Evolutionary conservation across 1,284 basidiomycete genomes (phyloP).

Genomic region (Farysia itapuensis): DNA sequence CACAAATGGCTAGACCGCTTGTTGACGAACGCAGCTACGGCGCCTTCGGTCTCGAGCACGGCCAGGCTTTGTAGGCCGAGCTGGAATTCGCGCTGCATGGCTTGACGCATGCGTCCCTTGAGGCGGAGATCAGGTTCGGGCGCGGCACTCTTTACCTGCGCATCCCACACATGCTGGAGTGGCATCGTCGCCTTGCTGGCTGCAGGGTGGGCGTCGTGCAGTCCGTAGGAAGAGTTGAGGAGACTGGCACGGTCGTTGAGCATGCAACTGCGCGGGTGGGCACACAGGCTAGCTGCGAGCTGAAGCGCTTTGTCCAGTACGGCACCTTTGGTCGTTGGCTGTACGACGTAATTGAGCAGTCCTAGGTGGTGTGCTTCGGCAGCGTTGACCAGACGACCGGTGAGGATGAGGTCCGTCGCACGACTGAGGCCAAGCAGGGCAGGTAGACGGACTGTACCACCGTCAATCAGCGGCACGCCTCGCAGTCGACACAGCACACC

Average conservation of each 20-base stretch:
- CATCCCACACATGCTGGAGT: neutral
- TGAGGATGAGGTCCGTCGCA: conserved; percentile 19
- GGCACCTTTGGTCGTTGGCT: conserved; percentile 3
- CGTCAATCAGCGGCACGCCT: conserved; percentile 34
- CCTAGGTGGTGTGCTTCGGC: conserved; percentile 16
- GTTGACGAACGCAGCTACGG: conserved; percentile 25
- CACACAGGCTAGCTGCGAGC: conserved; percentile 10
- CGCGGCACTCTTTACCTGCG: neutral
- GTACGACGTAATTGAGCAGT: conserved; percentile 24
- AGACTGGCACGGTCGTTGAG: conserved; percentile 28
- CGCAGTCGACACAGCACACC: conserved; percentile 26
- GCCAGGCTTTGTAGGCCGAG: conserved; percentile 18
- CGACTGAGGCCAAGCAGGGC: conserved; percentile 21
- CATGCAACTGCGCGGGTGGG: conserved; percentile 32
- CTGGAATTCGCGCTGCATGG: conserved; percentile 27
- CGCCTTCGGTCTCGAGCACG: conserved; percentile 17
- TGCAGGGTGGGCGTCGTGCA: neutral
- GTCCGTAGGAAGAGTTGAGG: conserved; percentile 10
- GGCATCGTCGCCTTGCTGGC: neutral
- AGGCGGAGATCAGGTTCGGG: conserved; percentile 21
- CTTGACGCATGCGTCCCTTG: conserved; percentile 15
- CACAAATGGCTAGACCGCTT: conserved; percentile 16
- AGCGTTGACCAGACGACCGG: conserved; percentile 15
- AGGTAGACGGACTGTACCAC: conserved; percentile 19
- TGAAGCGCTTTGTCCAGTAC: conserved; percentile 16